Evolutionary conservation across 2,329 filamentous ascomycete species (phyloP).

Genomic region (Aspergillus eucalypticola): DNA sequence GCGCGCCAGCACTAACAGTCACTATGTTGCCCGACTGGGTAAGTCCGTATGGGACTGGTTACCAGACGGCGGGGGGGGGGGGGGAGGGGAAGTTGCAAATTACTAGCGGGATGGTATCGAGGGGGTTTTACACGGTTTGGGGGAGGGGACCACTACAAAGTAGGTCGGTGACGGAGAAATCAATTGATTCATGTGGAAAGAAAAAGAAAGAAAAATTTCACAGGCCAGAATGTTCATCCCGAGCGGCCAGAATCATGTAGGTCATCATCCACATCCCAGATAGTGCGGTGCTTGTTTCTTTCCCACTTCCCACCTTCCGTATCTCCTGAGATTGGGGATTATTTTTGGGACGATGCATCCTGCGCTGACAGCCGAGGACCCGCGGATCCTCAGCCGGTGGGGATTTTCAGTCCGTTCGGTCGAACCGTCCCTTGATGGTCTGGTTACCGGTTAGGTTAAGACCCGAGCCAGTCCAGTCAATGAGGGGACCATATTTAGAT

Average conservation of each 20-base stretch:
- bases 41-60: conserved; percentile 12
- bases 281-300: background rate
- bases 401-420: conserved; percentile 9
- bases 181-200: background rate
- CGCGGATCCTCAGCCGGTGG: conserved; percentile 9
- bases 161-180: background rate
- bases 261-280: no score
- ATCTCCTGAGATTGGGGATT: conserved; percentile 4
- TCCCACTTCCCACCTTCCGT: background rate
- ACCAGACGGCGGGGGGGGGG: conserved; percentile 4
- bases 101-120: background rate
- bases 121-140: background rate
- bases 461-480: background rate
- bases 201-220: background rate
- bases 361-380: conserved; percentile 15
- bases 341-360: conserved; percentile 10
- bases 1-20: background rate
- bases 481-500: background rate
- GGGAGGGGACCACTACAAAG: background rate
- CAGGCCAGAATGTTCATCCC: background rate
- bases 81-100: background rate
- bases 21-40: conserved; percentile 11
- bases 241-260: background rate
- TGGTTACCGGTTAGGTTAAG: background rate
- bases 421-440: conserved; percentile 11